phyloP scores from a whole-genome alignment of 345 rosid species.

The Eucalyptus cloeziana region DNA sequence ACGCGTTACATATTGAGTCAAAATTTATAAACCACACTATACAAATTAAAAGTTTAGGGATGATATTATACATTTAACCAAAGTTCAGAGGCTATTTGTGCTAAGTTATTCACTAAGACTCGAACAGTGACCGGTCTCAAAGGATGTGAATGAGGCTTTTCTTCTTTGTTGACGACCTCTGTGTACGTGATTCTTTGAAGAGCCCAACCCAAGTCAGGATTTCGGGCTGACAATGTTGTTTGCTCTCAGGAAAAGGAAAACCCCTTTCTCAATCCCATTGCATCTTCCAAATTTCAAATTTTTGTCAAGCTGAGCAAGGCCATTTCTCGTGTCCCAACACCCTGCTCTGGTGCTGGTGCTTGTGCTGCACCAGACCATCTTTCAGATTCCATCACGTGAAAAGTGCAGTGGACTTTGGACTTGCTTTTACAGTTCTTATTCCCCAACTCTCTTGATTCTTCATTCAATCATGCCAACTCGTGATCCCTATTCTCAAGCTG shows the following conservation, averaged over 20 bases:
- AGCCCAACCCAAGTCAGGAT: background rate
- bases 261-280: background rate
- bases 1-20: no score
- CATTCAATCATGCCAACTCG: background rate
- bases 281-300: background rate
- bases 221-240: background rate
- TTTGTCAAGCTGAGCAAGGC: background rate
- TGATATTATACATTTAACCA: rapidly evolving
- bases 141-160: background rate
- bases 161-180: background rate
- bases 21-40: rapidly evolving
- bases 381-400: background rate
- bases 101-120: background rate
- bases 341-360: background rate
- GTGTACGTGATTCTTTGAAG: background rate
- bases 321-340: background rate
- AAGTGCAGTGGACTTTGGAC: background rate
- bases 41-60: rapidly evolving
- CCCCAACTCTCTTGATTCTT: background rate
- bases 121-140: background rate
- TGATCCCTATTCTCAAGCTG: background rate
- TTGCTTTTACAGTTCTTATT: background rate
- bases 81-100: rapidly evolving
- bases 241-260: background rate
- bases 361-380: background rate